These are phyloP conservation scores for Lentinula boryana DNA, from an alignment of 768 basidiomycete genomes.

Conservation along the genomic window DNA sequence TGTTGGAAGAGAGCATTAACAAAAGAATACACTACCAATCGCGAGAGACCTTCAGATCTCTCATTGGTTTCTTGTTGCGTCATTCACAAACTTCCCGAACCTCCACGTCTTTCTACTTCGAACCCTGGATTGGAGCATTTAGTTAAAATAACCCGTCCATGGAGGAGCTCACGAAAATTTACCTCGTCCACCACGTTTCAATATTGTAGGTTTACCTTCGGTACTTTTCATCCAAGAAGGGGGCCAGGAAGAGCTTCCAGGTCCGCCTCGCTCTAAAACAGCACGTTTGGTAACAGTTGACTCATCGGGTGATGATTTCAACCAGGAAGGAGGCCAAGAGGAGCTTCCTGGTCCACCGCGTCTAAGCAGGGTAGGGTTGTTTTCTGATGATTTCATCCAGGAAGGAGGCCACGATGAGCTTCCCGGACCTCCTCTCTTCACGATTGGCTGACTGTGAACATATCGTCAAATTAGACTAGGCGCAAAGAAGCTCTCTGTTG, in stretches of 20 bases:
- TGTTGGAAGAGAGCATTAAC: neutral
- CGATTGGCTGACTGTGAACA: neutral
- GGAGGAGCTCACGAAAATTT: neutral
- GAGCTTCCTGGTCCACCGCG: neutral
- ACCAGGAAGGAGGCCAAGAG: neutral
- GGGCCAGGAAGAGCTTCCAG: slow-evolving; percentile 1
- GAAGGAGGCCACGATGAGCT: neutral
- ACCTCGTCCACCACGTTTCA: neutral
- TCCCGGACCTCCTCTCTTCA: neutral
- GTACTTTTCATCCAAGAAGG: slow-evolving; percentile 1
- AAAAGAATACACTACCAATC: neutral
- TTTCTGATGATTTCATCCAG: neutral
- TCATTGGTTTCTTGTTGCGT: neutral
- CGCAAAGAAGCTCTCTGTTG: neutral
- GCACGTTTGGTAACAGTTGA: neutral
- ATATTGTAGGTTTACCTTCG: neutral
- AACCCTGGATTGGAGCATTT: neutral
- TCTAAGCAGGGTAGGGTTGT: neutral
- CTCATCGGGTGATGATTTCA: neutral
- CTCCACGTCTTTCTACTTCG: neutral
- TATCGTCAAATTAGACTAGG: neutral
- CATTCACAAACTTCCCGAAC: neutral
- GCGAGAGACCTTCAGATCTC: neutral
- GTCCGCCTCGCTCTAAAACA: neutral
- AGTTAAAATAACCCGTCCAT: neutral